These are phyloP conservation scores for Trichomonas gallinae DNA, from an alignment of 208 protist species.

Conservation along the genomic window DNA sequence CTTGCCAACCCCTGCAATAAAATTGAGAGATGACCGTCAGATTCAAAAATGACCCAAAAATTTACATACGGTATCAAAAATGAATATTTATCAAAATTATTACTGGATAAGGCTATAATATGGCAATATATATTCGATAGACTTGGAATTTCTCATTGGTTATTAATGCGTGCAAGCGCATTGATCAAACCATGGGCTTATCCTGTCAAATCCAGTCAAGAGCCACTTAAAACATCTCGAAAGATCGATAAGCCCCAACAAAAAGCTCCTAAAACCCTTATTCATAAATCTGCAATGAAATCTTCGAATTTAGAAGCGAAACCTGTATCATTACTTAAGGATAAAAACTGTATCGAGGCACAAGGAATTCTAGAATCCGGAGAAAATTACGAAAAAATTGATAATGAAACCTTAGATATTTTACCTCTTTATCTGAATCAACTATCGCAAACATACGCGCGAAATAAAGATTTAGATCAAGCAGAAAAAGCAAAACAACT, in stretches of 20 bases:
- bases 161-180: not conserved
- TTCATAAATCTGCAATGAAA: not conserved
- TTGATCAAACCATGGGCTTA: not conserved
- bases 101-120: too few species aligned
- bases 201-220: not conserved
- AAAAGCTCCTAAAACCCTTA: not conserved
- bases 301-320: not conserved
- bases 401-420: not conserved
- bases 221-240: not conserved
- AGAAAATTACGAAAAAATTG: not conserved
- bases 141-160: too few species aligned
- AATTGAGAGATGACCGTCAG: too few species aligned
- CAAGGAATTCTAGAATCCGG: not conserved
- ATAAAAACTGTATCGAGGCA: not conserved
- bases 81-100: too few species aligned
- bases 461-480: not conserved
- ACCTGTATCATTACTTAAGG: not conserved
- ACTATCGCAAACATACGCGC: not conserved
- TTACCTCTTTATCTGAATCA: not conserved
- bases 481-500: not conserved
- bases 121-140: too few species aligned
- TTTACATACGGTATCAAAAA: not conserved
- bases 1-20: too few species aligned
- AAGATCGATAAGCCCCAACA: not conserved
- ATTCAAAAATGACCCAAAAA: too few species aligned